Base-by-base conservation (phyloP, 495 filamentous ascomycete genomes). In the Tuber magnatum region DNA sequence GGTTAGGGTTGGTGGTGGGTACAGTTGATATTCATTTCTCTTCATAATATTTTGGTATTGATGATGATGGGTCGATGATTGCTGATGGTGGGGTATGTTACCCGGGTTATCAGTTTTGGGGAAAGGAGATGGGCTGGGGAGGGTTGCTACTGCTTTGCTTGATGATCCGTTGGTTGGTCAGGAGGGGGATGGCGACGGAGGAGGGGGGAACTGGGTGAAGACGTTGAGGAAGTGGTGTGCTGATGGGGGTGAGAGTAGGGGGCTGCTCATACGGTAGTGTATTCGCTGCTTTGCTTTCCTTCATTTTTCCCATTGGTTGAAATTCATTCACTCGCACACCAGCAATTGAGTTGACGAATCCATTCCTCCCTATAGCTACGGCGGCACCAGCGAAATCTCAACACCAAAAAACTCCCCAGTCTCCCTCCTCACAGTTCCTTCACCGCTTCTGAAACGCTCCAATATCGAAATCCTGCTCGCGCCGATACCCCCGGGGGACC, bases 391-490 rank as follows among this genome's bases (percentile, higher is more conserved):
- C 39, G 48, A 73, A 39, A 72, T 76, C n/a, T 72, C 75, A 68
- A 80, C 75, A 28, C 75, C 81, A 40, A 12, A 65, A 28, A 73
- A 71, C 7, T 81, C 79, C n/a, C 80, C 80, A 10, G 68, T 82
- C 16, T 85, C 87, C 41, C 89, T 86, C 2, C 84, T 92, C 28
- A 85, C 85, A 1, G 85, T 94, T n/a, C 90, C 92, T 7, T 92
- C 93, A 24, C 86, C 88, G 28, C 84, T 89, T 12, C 83, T 97
- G 24, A 88, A 89, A 77, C 86, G 87, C 18, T 87, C 91, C 70
- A 90, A 91, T 73, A 56, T 79, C 24, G 94, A 97, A 83, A 86
- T 98, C 35, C 84, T 98, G 9, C 84, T 97, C n/a, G 88, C 90
- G 42, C 87, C 85, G 22, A 82, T 90, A 32, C 72, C 79, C 28